A percentile compares a stretch with the other conserved stretches of the same genome.
Evolutionary conservation across 148 eudicot genomes (phyloP).

Genomic region (Chenopodium album): DNA sequence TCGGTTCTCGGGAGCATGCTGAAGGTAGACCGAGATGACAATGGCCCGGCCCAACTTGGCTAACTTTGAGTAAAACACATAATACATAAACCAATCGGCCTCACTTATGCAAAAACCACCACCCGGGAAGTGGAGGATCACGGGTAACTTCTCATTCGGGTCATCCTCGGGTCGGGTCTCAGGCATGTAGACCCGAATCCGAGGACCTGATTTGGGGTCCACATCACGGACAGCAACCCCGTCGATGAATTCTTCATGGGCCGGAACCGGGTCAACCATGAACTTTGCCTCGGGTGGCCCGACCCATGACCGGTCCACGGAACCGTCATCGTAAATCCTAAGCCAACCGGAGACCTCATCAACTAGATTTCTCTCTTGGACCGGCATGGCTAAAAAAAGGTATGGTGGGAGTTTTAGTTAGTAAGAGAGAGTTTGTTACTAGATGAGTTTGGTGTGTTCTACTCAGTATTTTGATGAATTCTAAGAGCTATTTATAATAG

Average conservation of each 20-base stretch:
- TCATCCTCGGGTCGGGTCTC: constrained; percentile 25
- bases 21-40: constrained; percentile 60
- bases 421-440: not conserved
- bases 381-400: constrained; percentile 21
- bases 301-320: constrained; percentile 74
- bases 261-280: constrained; percentile 53
- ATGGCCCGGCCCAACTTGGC: constrained; percentile 42
- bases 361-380: constrained; percentile 33
- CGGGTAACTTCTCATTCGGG: constrained; percentile 45
- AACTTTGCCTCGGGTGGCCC: constrained; percentile 73
- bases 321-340: constrained; percentile 60
- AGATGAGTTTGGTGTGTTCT: not conserved
- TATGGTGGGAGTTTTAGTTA: not conserved
- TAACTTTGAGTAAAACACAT: constrained; percentile 48
- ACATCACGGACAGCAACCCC: constrained; percentile 66
- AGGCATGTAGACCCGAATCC: constrained; percentile 63
- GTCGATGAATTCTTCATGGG: constrained; percentile 52
- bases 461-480: not conserved
- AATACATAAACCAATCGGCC: constrained; percentile 78
- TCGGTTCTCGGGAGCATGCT: constrained; percentile 65
- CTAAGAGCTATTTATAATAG: not conserved
- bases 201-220: constrained; percentile 22
- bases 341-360: constrained; percentile 90
- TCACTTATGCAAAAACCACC: constrained; percentile 85
- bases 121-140: constrained; percentile 70